Conservation (phyloP, 2,329 filamentous ascomycete genomes). For the Hypoxylon sp. region DNA sequence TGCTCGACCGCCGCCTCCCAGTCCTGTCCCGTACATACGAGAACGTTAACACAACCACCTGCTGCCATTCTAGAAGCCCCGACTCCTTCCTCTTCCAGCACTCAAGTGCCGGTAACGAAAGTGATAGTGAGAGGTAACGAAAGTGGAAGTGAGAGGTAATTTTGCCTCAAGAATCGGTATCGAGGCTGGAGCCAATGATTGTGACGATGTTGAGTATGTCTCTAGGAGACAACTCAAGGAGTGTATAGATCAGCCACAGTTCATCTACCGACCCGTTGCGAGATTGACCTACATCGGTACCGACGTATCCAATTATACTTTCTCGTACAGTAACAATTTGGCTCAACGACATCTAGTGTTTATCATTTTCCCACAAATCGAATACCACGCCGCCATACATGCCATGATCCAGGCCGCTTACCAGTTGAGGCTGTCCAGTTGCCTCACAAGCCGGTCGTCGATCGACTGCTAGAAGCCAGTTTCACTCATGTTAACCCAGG, state of each 20-base stretch:
- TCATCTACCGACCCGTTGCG: constrained; percentile 59
- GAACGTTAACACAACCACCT: neutral
- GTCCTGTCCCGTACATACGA: neutral
- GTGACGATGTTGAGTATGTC: constrained; percentile 52
- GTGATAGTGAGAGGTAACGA: neutral
- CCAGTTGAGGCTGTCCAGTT: neutral
- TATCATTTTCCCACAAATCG: neutral
- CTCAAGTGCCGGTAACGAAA: neutral
- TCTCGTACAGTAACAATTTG: neutral
- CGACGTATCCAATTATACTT: neutral
- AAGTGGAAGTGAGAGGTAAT: neutral
- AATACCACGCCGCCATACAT: neutral
- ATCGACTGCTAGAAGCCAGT: neutral
- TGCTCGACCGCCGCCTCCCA: neutral
- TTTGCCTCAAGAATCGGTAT: constrained; percentile 11
- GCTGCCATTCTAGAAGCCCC: neutral
- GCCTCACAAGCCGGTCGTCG: neutral
- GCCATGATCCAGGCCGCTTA: neutral
- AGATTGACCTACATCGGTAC: constrained; percentile 60
- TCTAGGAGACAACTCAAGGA: constrained; percentile 62
- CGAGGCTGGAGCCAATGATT: constrained; percentile 11
- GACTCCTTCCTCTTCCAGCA: neutral
- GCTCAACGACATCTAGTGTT: neutral
- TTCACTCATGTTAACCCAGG: neutral
- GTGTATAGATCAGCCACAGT: constrained; percentile 62